Base-by-base conservation (phyloP, 2,329 filamentous ascomycete genomes). In the Nothomitra cinnamomea region DNA sequence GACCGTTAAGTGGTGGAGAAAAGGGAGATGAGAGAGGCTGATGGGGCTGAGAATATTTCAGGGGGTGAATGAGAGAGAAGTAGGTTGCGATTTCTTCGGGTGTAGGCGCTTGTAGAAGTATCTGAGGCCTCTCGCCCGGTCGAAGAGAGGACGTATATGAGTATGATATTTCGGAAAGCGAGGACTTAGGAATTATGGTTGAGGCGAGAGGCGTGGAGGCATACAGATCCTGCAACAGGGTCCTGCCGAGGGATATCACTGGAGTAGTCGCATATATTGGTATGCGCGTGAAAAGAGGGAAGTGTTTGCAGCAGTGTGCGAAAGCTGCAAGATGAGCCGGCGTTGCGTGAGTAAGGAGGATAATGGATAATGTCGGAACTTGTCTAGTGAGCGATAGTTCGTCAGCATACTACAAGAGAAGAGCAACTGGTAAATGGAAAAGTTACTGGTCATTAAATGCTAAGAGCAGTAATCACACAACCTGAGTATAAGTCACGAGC, bases 41-140 rank as follows among this genome's bases (percentile, higher is more conserved):
- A 63, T 94, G 89, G 2, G 92, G 89, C 65, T 98, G 92, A 1
- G 88, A 95, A 70, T 96, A 98, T 69, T 96, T 96, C 36, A 98
- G 74, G 1, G 89, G 83, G 58, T 94, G 87, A 59, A 98, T 89
- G 8, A 87, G 76, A 21, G 85, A 84, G 66, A 96, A 98, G 69
- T 94, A 96, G 51, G 81, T 80, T 28, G 87, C 85, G 58, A 98
- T 95, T 63, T 98, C 92, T 55, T 95, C 87, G 2, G 80, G 68
- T 0, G 84, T 87, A 0, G 92, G 92, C 1, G 87, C 78, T 63
- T 77, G 76, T 19, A 80, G 70, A 7, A 83, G 71, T 53, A 83
- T 77, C 54, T 69, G 70, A 13, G 70, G 65, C 28, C 24, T 40
- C 5, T 66, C 65, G 17, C 60, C 63, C 6, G 63, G 64, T 42